phyloP scores from a whole-genome alignment of 352 stramenopile species.

The Pseudoperonospora humuli region DNA sequence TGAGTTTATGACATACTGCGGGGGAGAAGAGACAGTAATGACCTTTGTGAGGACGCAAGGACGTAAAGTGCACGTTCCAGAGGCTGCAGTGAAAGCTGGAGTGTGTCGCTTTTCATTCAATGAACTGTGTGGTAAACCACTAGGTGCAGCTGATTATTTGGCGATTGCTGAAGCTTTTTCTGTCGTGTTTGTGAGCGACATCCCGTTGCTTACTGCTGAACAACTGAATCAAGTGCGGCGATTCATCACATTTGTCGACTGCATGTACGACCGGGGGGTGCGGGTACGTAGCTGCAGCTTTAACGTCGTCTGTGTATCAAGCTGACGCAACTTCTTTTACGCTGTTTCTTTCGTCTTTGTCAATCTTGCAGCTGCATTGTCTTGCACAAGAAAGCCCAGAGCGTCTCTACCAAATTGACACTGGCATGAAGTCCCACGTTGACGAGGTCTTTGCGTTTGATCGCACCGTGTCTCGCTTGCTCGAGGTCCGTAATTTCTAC shows the following conservation, averaged over 20 bases:
- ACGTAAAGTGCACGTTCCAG: constrained; percentile 50
- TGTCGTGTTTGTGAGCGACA: constrained; percentile 88
- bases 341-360: too few species aligned
- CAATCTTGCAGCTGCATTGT: constrained; percentile 83
- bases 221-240: constrained; percentile 89
- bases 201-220: constrained; percentile 84
- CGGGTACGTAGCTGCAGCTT: constrained; percentile 33
- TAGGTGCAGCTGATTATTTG: constrained; percentile 92
- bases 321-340: too few species aligned
- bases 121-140: constrained; percentile 91
- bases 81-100: constrained; percentile 39
- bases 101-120: constrained; percentile 91
- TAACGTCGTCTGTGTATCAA: background rate
- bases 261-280: constrained; percentile 92
- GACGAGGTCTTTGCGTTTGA: constrained; percentile 84
- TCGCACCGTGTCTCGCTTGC: constrained; percentile 77
- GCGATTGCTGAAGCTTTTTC: constrained; percentile 84
- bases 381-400: constrained; percentile 50
- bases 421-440: constrained; percentile 46
- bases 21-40: constrained; percentile 36
- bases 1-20: constrained; percentile 53
- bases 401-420: constrained; percentile 56
- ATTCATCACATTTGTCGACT: constrained; percentile 98
- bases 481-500: constrained; percentile 45
- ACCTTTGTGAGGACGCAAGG: constrained; percentile 63